Evolutionary conservation across 1,139 yeast species (phyloP), one percentile per base, ranked within the genome.

Genomic region (Geotrichum citri-aurantii): DNA sequence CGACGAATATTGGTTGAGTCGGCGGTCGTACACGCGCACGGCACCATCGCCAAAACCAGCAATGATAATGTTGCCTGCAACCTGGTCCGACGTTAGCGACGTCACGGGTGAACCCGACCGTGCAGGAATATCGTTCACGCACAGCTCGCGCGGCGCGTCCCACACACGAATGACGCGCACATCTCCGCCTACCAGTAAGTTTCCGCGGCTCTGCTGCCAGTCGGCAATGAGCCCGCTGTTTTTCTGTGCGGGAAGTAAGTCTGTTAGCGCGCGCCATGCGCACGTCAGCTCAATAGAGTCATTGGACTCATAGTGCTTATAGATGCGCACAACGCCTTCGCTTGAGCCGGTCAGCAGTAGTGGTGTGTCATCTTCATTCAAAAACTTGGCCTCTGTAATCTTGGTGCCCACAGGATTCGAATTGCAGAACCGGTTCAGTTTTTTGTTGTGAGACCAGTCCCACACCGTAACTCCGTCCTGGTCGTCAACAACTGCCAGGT

Each of bases 191-290:
- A 90, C 97, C 57, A 93, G 75, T 50, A 93, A 75, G 0, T 96
- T 84, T 0, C 99, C 99, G 63, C 97, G 78, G 53, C 95, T 86
- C 70, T 93, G 99, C 69, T 92, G 98, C 99, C 99, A 93, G 67
- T 93, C 98, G 5, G 93, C 84, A 44, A 91, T 81, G 57, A 95
- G 77, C 2, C 97, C 97, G 23, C 91, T 83, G 56, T 93, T 82
- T 21, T 93, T 88, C 0, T 68, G 67, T 12, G 69, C 69, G 6
- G 97, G 87, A 37, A 90, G 74, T 65, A 92, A 77, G 71, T 93
- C 98, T 0, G 96, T 86, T 59, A 93, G 77, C 0, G 96, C 97
- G 70, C 97, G 81, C 98, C 99, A 95, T 0, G 97, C 83, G 0
- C 96, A 82, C 1, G 91, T 84, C 58, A 89, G 73, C 65, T 87